These are phyloP conservation scores for Marasmius tenuissimus DNA, from an alignment of 1,284 basidiomycete genomes.

Conservation along the genomic window DNA sequence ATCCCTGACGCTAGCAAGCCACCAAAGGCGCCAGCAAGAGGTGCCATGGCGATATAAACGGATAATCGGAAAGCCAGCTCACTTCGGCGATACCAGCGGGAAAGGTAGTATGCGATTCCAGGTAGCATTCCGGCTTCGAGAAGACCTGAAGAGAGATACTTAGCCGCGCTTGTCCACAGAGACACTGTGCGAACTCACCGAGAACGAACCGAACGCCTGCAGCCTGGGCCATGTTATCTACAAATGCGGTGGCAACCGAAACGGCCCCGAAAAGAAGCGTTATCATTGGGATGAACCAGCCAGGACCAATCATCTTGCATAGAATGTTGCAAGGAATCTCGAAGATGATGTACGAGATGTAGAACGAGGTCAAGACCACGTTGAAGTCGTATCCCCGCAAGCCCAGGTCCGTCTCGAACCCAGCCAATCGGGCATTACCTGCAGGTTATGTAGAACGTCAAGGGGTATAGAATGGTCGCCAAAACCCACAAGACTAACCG, in stretches of 20 bases:
- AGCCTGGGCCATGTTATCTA: not conserved
- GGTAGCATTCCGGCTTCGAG: not conserved
- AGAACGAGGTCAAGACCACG: slow-evolving; percentile 5
- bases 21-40: not conserved
- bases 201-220: not conserved
- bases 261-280: not conserved
- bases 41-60: not conserved
- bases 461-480: too few relatives aligned
- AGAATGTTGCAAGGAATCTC: not conserved
- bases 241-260: not conserved
- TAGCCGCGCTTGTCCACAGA: not conserved
- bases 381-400: slow-evolving; percentile 13
- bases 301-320: not conserved
- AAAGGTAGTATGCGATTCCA: not conserved
- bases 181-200: not conserved
- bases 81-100: not conserved
- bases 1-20: not conserved
- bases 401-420: slow-evolving; percentile 10
- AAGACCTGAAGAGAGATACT: not conserved
- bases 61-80: not conserved
- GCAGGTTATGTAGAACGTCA: not conserved
- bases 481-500: not conserved
- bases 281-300: not conserved
- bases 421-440: slow-evolving; percentile 11
- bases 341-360: slow-evolving; percentile 1